Base-by-base conservation (phyloP, 257 asterid genomes). In the Coffea eugenioides region DNA sequence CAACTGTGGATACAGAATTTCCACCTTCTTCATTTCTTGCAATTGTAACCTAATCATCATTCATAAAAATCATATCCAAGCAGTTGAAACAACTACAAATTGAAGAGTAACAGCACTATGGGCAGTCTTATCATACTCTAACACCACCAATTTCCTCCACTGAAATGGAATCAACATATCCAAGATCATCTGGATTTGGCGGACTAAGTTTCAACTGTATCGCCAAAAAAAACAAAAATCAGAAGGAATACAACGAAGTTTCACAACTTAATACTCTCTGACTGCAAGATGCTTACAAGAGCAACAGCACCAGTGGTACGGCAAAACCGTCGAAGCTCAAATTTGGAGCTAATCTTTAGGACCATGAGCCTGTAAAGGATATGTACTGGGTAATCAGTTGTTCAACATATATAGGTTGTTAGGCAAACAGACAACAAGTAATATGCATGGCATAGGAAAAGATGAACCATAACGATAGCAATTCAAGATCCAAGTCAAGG, bases 111-210 rank as follows among this genome's bases (percentile, higher is more conserved):
- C 74, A 25, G 51, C 43, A 39, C 74, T 77, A 31, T 72, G 76
- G 8, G 71, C 73, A 51, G 72, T 69, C 14, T 57, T 68, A 18
- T 25, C 91, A 75, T 96, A 96, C 98, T 85, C 98, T 94, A 66
- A 91, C 88, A 77, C 99, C 99, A 82, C 99, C 99, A 82, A 96
- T 90, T 88, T 96, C 99, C 86, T 94, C 98, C 86, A 96, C 98
- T 18, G 98, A 94, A 69, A 96, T 74, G 79, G 97, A 94, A 85
- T 96, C 99, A 75, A 90, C 97, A 80, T 91, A 88, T 82, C 99
- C 99, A 81, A 96, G 98, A 88, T 96, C 97, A 83, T 91, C 98
- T 51, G 95, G 94, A 80, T 78, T 89, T 16, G 99, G 98, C 80
- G 85, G 92, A 75, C 97, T 84, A 71, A 95, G 95, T 89, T 95